These are phyloP conservation scores for Ceriops zippeliana DNA, from an alignment of 345 rosid genomes.

Conservation along the genomic window DNA sequence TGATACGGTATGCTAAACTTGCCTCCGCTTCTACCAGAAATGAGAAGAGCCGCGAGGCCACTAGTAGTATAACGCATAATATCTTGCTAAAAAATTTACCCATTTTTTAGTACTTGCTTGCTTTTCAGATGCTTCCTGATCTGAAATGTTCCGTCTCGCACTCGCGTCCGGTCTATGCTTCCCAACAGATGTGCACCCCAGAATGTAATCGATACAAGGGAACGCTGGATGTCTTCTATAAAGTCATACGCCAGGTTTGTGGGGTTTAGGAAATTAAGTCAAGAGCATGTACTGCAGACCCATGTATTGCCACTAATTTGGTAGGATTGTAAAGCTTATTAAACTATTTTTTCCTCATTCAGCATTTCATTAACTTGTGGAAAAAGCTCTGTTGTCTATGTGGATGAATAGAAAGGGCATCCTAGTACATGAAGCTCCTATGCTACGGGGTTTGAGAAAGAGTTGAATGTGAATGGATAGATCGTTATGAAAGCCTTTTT, in stretches of 20 bases:
- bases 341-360: too few relatives aligned
- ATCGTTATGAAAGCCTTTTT: too few relatives aligned
- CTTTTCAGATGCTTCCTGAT: conserved; percentile 67
- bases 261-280: neutral
- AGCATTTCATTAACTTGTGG: too few relatives aligned
- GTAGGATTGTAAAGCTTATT: too few relatives aligned
- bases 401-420: too few relatives aligned
- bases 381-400: too few relatives aligned
- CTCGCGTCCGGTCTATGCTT: conserved; percentile 63
- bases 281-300: too few relatives aligned
- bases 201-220: conserved; percentile 94
- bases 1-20: conserved; percentile 1
- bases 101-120: too few relatives aligned
- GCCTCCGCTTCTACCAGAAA: neutral
- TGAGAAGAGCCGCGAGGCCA: neutral
- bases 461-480: too few relatives aligned
- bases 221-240: conserved; percentile 78
- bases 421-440: too few relatives aligned
- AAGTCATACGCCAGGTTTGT: conserved; percentile 82
- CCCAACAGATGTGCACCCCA: conserved; percentile 82
- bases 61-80: neutral
- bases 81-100: neutral
- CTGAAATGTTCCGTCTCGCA: conserved; percentile 75
- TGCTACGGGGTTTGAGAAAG: too few relatives aligned
- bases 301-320: too few relatives aligned